A percentile compares a stretch with the other conserved stretches of the same genome.
Evolutionary conservation across 495 filamentous ascomycete genomes (phyloP).

Genomic region (Saxophila tyrrhenica): DNA sequence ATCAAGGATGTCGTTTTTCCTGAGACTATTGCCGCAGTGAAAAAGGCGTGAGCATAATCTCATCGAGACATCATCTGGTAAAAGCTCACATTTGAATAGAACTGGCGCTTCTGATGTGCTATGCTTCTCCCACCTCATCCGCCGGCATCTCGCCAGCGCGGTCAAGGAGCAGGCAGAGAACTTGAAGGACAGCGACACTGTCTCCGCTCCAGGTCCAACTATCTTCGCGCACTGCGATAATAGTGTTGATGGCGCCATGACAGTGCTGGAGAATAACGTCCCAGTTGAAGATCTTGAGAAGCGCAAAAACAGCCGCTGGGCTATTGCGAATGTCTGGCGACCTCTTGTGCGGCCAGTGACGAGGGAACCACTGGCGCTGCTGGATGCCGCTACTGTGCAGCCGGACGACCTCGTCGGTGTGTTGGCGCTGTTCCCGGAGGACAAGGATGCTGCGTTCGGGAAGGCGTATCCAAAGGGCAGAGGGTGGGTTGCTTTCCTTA

Average conservation of each 20-base stretch:
- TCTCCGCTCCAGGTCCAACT: neutral
- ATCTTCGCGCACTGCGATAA: conserved; percentile 3
- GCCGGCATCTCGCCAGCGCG: neutral
- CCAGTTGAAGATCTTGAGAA: neutral
- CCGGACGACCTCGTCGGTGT: neutral
- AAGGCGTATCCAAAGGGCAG: neutral
- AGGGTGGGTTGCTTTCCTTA: neutral
- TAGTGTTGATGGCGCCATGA: neutral
- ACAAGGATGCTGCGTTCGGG: neutral
- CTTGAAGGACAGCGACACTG: neutral
- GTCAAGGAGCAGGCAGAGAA: neutral
- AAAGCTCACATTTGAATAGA: neutral
- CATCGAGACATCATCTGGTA: neutral
- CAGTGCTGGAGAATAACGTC: neutral
- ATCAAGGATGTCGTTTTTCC: neutral
- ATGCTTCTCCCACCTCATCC: neutral
- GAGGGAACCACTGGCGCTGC: neutral
- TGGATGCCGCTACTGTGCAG: neutral
- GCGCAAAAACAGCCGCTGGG: neutral
- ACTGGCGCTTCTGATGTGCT: neutral
- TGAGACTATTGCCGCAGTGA: neutral
- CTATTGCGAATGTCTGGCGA: conserved; percentile 1
- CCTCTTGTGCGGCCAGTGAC: neutral
- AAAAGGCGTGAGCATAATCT: neutral
- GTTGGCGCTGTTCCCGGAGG: neutral